Conservation (phyloP, 2,329 filamentous ascomycete genomes). For the Colletotrichum eremochloae region DNA sequence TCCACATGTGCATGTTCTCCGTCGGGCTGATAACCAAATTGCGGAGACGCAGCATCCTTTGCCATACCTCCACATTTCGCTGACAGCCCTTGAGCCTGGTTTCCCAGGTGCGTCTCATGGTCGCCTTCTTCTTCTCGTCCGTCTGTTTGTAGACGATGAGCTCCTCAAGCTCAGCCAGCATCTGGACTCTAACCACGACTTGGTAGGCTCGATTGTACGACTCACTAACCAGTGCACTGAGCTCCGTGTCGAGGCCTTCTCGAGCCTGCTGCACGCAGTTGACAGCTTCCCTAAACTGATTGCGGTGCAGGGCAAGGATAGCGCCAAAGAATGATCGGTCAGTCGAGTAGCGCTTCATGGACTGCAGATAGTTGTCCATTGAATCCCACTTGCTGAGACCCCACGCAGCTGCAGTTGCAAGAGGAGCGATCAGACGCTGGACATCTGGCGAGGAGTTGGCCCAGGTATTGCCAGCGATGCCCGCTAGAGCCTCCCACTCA, state of each 20-base stretch:
- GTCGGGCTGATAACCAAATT: constrained; percentile 90
- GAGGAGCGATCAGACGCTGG: constrained; percentile 89
- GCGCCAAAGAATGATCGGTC: constrained; percentile 98
- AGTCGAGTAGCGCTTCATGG: constrained; percentile 93
- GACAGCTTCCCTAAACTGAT: constrained; percentile 94
- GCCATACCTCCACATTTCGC: constrained; percentile 98
- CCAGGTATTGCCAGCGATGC: constrained; percentile 93
- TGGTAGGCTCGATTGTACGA: constrained; percentile 98
- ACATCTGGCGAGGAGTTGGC: constrained; percentile 88
- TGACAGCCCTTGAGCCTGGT: constrained; percentile 94
- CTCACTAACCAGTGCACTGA: constrained; percentile 96
- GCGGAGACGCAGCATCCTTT: constrained; percentile 95
- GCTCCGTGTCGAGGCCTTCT: constrained; percentile 93
- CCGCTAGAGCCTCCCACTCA: constrained; percentile 95
- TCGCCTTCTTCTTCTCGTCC: constrained; percentile 87
- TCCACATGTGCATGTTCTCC: constrained; percentile 99
- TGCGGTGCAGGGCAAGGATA: constrained; percentile 93
- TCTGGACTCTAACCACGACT: constrained; percentile 98
- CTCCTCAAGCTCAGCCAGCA: constrained; percentile 98
- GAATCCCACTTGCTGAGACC: constrained; percentile 96
- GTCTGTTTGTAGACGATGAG: constrained; percentile 98
- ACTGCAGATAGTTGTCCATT: constrained; percentile 96
- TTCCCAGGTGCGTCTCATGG: constrained; percentile 96
- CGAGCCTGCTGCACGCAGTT: constrained; percentile 90
- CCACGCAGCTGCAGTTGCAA: constrained; percentile 97